Percentiles rank a stretch among this genome's conserved stretches.
phyloP scores from a whole-genome alignment of 2,329 filamentous ascomycete species.

The Stemphylium lycopersici region DNA sequence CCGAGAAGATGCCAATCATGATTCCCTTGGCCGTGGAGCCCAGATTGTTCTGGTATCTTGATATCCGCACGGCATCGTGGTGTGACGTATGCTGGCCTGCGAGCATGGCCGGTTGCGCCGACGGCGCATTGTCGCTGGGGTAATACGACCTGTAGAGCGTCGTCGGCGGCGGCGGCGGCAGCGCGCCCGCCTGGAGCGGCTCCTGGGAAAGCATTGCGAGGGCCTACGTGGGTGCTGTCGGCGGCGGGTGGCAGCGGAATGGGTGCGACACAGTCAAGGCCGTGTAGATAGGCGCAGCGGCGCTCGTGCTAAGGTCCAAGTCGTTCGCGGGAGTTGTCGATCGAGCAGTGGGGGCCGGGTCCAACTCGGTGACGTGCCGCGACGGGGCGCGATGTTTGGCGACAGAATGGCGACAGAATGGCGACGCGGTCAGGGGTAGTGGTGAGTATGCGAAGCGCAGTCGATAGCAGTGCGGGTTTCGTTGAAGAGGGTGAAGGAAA shows the following conservation, averaged over 20 bases:
- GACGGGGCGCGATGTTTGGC: conserved; percentile 15
- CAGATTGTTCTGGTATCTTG: conserved; percentile 31
- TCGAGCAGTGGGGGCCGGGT: conserved; percentile 27
- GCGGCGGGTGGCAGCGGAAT: conserved; percentile 7
- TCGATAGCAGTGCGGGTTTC: conserved; percentile 11
- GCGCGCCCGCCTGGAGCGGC: conserved; percentile 32
- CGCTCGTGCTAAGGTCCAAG: conserved; percentile 25
- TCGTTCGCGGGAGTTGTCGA: conserved; percentile 17
- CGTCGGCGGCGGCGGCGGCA: conserved; percentile 43
- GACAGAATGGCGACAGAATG: conserved; percentile 20
- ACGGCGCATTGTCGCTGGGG: conserved; percentile 29
- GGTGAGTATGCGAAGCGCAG: conserved; percentile 6
- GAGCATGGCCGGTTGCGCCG: conserved; percentile 26
- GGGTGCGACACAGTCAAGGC: conserved; percentile 10
- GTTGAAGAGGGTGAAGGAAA: conserved; percentile 14
- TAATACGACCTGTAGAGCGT: conserved; percentile 42
- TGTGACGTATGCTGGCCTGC: conserved; percentile 25
- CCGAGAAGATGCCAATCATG: conserved; percentile 91
- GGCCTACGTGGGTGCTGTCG: conserved; percentile 10
- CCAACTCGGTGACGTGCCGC: conserved; percentile 29
- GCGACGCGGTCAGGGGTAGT: conserved; percentile 20
- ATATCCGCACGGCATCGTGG: conserved; percentile 35
- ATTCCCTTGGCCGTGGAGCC: conserved; percentile 75
- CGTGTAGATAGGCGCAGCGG: conserved; percentile 29
- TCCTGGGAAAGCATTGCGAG: conserved; percentile 43